Percentiles rank a stretch among this genome's conserved stretches.
Evolutionary conservation across 306 rosid species (phyloP).

Genomic region (Gastrolobium villosum): DNA sequence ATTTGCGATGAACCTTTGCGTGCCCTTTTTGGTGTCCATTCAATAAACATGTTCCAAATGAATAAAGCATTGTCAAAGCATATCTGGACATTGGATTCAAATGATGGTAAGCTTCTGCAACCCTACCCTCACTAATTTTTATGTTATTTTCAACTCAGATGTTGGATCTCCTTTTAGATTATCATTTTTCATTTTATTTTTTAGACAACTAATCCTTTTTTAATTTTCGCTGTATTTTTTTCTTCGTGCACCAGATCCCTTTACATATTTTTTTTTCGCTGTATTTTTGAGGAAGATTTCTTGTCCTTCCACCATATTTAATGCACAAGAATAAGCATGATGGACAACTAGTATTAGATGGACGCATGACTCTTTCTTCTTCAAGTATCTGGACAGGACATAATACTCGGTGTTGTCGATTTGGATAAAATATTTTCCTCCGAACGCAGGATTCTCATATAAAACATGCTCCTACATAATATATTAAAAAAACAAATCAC

Average conservation of each 20-base stretch:
- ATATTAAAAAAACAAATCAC: too few species aligned
- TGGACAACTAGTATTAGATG: constrained; percentile 78
- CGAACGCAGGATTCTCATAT: constrained; percentile 79
- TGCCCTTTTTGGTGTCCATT: constrained; percentile 68
- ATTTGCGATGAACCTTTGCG: constrained; percentile 72
- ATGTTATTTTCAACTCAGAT: constrained; percentile 10
- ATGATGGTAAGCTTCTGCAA: constrained; percentile 62
- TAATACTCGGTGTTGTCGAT: constrained; percentile 61
- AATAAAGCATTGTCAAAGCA: constrained; percentile 79
- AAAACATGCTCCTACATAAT: constrained; percentile 74
- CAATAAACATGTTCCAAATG: constrained; percentile 88
- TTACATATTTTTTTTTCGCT: too few species aligned
- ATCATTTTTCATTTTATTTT: constrained; percentile 15
- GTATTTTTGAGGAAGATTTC: constrained; percentile 94
- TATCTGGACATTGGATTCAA: constrained; percentile 82
- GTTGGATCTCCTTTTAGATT: constrained; percentile 33
- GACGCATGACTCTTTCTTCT: constrained; percentile 90
- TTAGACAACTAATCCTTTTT: constrained; percentile 31
- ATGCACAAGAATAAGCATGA: constrained; percentile 91
- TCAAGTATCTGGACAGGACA: constrained; percentile 86
- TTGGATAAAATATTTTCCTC: constrained; percentile 77
- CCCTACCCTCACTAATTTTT: constrained; percentile 29
- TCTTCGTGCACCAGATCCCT: too few species aligned
- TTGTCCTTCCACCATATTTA: constrained; percentile 95
- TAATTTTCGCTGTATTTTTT: constrained; percentile 1